Evolutionary conservation across 2,329 filamentous ascomycete genomes (phyloP), one percentile per base, ranked within the genome.

Genomic region (Dendryphion nanum): DNA sequence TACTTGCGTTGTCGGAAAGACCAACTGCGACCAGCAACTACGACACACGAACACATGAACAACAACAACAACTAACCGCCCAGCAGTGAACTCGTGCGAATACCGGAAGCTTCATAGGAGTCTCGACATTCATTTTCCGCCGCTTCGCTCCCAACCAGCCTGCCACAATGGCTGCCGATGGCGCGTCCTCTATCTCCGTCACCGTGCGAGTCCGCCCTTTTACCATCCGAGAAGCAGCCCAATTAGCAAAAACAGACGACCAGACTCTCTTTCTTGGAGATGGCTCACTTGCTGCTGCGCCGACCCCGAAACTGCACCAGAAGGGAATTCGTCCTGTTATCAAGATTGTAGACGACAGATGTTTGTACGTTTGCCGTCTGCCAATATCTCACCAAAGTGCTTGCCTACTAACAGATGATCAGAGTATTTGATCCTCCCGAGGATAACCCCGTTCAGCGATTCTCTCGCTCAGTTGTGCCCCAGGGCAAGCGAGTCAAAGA

Each of bases 361-460:
- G 93, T 72, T 72, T 98, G 93, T 97, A 78, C 53, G 88, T 32
- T 7, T 30, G 14, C 29, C 18, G n/a, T n/a, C n/a, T n/a, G n/a
- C n/a, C n/a, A n/a, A n/a, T n/a, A n/a, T n/a, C n/a, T n/a, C n/a
- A n/a, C n/a, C n/a, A n/a, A n/a, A n/a, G n/a, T n/a, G n/a, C n/a
- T n/a, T n/a, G n/a, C n/a, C n/a, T 34, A 47, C 52, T 61, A 44
- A 63, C 39, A 44, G 40, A 6, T 45, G 35, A 42, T 41, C 62
- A 97, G 93, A 63, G 83, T 98, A 20, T 98, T 98, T 65, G 93
- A 98, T 55, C 93, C 93, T 6, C 93, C 93, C 29, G 93, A 98
- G 68, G 90, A 97, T 61, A 95, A 83, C 57, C 87, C 90, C 1
- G 83, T 97, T 6, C 89, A 95, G 44, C 85, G 85, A 51, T 95